These are phyloP conservation scores for Candida maris DNA, from an alignment of 805 yeast species.

Conservation along the genomic window DNA sequence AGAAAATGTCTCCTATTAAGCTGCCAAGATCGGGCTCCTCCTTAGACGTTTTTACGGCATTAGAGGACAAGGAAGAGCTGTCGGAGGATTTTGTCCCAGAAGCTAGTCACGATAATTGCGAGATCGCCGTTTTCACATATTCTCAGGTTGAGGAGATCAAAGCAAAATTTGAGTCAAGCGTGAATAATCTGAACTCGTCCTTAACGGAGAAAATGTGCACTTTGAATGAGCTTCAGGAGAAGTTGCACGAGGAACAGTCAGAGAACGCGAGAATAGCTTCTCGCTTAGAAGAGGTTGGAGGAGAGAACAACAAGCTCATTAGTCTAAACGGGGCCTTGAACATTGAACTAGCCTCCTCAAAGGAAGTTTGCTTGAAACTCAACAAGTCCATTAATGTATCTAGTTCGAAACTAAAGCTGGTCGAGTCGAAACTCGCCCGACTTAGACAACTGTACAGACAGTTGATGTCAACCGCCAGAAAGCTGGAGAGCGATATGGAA, in stretches of 20 bases:
- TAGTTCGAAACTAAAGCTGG: slow-evolving; percentile 10
- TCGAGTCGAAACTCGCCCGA: slow-evolving; percentile 17
- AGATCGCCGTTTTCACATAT: slow-evolving; percentile 14
- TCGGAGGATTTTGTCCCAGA: slow-evolving; percentile 8
- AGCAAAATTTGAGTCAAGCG: slow-evolving; percentile 10
- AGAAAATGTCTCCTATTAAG: slow-evolving; percentile 26
- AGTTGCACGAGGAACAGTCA: slow-evolving; percentile 3
- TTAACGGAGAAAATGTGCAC: slow-evolving; percentile 11
- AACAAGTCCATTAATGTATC: slow-evolving; percentile 10
- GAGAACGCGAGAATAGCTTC: slow-evolving; percentile 5
- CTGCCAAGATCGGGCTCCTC: slow-evolving; percentile 16
- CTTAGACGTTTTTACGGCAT: slow-evolving; percentile 19
- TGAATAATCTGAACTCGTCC: slow-evolving; percentile 9
- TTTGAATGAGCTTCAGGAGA: slow-evolving; percentile 8
- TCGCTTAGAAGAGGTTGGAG: slow-evolving; percentile 5
- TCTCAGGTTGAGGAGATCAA: slow-evolving; percentile 22
- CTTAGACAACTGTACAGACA: slow-evolving; percentile 17
- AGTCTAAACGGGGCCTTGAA: slow-evolving; percentile 16
- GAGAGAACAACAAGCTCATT: slow-evolving; percentile 12
- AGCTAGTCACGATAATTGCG: slow-evolving; percentile 12
- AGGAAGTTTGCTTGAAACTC: slow-evolving; percentile 10
- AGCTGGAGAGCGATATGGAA: slow-evolving; percentile 14
- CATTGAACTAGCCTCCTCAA: slow-evolving; percentile 18
- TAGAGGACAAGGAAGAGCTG: slow-evolving; percentile 20
- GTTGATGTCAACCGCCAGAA: slow-evolving; percentile 19